phyloP scores from a whole-genome alignment of 805 yeast species.

The Yarrowia keelungensis region DNA sequence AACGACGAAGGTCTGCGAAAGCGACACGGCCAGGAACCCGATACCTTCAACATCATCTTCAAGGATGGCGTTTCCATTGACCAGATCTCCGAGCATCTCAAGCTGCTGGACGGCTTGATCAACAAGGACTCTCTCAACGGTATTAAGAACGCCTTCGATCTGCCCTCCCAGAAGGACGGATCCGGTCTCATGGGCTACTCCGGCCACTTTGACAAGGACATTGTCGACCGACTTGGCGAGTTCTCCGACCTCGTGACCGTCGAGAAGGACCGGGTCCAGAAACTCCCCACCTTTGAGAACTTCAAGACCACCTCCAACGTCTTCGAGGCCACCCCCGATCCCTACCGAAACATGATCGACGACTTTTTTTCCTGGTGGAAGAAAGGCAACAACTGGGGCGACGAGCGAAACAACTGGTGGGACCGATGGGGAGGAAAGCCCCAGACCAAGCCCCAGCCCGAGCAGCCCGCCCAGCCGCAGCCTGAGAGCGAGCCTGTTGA shows the following conservation, averaged over 20 bases:
- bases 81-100: conserved; percentile 30
- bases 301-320: conserved; percentile 11
- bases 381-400: not conserved
- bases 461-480: not conserved
- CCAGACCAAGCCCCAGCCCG: not conserved
- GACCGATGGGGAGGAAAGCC: not conserved
- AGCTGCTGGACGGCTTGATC: conserved; percentile 34
- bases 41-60: conserved; percentile 25
- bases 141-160: conserved; percentile 23
- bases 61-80: conserved; percentile 30
- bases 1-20: conserved; percentile 1
- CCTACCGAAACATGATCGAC: not conserved
- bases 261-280: conserved; percentile 6
- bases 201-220: conserved; percentile 12
- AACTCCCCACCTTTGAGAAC: conserved; percentile 6
- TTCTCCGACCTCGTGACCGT: conserved; percentile 17
- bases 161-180: conserved; percentile 32
- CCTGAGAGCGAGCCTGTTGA: not conserved
- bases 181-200: conserved; percentile 32
- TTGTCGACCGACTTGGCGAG: conserved; percentile 3
- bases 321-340: not conserved
- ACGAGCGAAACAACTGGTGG: not conserved
- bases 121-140: conserved; percentile 25
- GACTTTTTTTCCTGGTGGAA: conserved; percentile 1
- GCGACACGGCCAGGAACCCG: conserved; percentile 34